Evolutionary conservation across 371 early-diverging fungal genomes (phyloP).

Genomic region (Choanephora cucurbitarum): DNA sequence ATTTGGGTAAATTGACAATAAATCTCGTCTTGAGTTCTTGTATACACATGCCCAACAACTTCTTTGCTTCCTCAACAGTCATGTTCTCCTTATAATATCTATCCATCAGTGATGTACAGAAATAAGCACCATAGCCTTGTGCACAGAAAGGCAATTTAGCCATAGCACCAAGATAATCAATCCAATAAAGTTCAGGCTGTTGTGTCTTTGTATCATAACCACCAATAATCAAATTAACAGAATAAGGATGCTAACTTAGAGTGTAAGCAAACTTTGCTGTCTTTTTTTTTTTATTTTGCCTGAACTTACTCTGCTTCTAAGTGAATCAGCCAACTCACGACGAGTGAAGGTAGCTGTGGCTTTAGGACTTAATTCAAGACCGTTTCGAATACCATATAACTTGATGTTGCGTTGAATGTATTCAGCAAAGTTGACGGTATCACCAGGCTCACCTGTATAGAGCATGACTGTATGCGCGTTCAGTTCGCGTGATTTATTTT

Average conservation of each 20-base stretch:
- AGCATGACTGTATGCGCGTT: slow-evolving; percentile 82
- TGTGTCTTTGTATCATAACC: slow-evolving; percentile 80
- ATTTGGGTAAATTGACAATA: slow-evolving; percentile 83
- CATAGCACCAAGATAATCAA: slow-evolving; percentile 88
- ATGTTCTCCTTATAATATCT: slow-evolving; percentile 87
- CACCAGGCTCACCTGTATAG: slow-evolving; percentile 93
- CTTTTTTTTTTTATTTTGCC: background rate
- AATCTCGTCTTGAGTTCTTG: slow-evolving; percentile 87
- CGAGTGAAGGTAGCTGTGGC: slow-evolving; percentile 88
- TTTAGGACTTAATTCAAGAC: slow-evolving; percentile 76
- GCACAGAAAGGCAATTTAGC: slow-evolving; percentile 85
- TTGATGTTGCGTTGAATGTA: slow-evolving; percentile 92
- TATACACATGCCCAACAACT: slow-evolving; percentile 82
- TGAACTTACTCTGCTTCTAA: slow-evolving; percentile 86
- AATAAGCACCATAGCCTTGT: slow-evolving; percentile 94
- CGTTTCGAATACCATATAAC: slow-evolving; percentile 89
- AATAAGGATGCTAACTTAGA: slow-evolving; percentile 73
- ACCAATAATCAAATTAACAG: slow-evolving; percentile 88
- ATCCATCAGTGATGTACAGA: slow-evolving; percentile 91
- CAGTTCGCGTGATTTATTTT: slow-evolving; percentile 87
- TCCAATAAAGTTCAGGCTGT: slow-evolving; percentile 85
- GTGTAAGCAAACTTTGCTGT: background rate
- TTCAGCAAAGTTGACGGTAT: slow-evolving; percentile 93
- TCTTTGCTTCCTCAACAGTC: slow-evolving; percentile 81
- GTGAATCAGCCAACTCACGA: slow-evolving; percentile 82